These are phyloP conservation scores for Rhytidhysteron rufulum DNA, from an alignment of 2,329 filamentous ascomycete species.

Conservation along the genomic window DNA sequence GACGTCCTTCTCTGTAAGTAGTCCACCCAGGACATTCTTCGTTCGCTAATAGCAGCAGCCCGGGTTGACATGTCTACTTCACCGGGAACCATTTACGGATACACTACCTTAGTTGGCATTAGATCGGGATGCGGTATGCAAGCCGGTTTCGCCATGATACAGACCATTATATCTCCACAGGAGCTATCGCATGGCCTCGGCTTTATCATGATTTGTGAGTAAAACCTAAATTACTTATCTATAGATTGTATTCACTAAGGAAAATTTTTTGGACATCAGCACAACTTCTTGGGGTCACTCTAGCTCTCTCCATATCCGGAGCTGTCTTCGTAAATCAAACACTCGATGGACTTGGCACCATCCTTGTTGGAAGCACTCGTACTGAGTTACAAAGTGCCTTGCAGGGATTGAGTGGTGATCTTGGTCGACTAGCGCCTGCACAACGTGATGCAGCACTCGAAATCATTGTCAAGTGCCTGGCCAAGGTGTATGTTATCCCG, in stretches of 20 bases:
- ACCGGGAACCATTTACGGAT: constrained; percentile 18
- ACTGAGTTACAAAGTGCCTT: background rate
- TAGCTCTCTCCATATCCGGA: background rate
- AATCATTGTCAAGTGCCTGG: background rate
- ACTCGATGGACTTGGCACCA: background rate
- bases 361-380: background rate
- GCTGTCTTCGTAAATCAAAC: background rate
- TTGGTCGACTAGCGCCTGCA: background rate
- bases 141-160: constrained; percentile 5
- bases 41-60: no score
- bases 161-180: constrained; percentile 1
- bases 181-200: constrained; percentile 4
- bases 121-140: constrained; percentile 12
- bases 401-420: background rate
- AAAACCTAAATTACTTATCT: no score
- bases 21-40: no score
- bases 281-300: background rate
- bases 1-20: constrained; percentile 25
- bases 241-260: no score
- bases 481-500: background rate
- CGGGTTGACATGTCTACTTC: constrained; percentile 11
- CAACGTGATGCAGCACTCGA: background rate
- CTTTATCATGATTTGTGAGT: constrained; percentile 12
- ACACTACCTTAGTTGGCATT: constrained; percentile 14
- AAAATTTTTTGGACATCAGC: no score